Conservation (phyloP, 139 green algal genomes). For the Microglena sp. region DNA sequence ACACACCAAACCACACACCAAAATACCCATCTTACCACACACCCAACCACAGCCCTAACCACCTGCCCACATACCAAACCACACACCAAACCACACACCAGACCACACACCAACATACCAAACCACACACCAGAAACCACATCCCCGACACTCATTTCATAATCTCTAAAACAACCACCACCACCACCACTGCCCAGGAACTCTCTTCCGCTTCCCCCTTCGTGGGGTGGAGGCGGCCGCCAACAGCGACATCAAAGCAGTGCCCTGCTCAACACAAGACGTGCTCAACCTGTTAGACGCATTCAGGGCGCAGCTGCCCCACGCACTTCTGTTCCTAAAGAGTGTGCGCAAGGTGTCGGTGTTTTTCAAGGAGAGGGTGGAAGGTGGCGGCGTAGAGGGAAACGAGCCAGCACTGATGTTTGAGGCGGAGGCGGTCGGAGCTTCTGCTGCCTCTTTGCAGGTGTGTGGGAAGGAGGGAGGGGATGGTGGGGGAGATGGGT, state of each 20-base stretch:
- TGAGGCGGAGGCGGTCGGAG: background rate
- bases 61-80: too few relatives aligned
- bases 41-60: too few relatives aligned
- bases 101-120: too few relatives aligned
- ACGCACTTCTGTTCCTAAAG: slow-evolving; percentile 69
- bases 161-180: background rate
- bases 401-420: slow-evolving; percentile 14
- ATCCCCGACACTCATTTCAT: background rate
- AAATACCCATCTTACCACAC: too few relatives aligned
- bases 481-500: too few relatives aligned
- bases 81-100: too few relatives aligned
- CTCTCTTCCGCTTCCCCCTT: slow-evolving; percentile 74
- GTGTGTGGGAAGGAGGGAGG: too few relatives aligned
- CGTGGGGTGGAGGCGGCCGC: slow-evolving; percentile 27
- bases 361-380: slow-evolving; percentile 10
- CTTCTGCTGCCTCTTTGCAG: background rate
- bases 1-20: too few relatives aligned
- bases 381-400: background rate
- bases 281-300: slow-evolving; percentile 28
- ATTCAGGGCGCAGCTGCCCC: slow-evolving; percentile 34
- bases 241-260: slow-evolving; percentile 57
- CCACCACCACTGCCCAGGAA: slow-evolving; percentile 24
- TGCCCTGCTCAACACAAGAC: background rate
- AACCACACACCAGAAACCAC: too few relatives aligned
- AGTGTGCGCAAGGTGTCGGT: slow-evolving; percentile 38